phyloP scores from a whole-genome alignment of 371 early-diverging fungal genomes.

The Chytridiales sp. region DNA sequence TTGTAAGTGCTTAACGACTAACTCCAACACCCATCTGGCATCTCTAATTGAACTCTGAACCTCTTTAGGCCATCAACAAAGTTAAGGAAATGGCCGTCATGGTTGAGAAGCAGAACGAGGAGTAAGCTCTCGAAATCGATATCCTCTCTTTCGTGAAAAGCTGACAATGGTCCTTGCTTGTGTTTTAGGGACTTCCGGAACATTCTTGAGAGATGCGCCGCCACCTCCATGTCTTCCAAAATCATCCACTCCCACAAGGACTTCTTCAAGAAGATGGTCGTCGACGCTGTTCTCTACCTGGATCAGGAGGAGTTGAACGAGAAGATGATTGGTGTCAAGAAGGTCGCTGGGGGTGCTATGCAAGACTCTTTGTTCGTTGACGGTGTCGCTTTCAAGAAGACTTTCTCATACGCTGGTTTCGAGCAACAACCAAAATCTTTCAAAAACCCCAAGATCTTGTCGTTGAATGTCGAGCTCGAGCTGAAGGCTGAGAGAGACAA shows the following conservation, averaged over 20 bases:
- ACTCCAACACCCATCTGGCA: neutral
- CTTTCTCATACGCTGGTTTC: conserved; percentile 99
- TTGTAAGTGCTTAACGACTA: conserved; percentile 44
- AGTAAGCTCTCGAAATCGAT: conserved; percentile 46
- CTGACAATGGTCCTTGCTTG: neutral
- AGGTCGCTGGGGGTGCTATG: conserved; percentile 98
- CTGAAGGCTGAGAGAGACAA: conserved; percentile 99
- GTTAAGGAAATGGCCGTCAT: conserved; percentile 82
- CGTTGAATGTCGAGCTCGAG: conserved; percentile 98
- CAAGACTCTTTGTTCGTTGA: conserved; percentile 95
- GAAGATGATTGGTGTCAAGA: conserved; percentile 96
- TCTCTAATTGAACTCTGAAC: neutral
- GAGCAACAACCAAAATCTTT: conserved; percentile 99
- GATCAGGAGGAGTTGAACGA: conserved; percentile 92
- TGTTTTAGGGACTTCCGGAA: conserved; percentile 75
- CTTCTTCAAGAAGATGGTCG: conserved; percentile 98
- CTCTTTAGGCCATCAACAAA: conserved; percentile 72
- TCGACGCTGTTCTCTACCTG: conserved; percentile 92
- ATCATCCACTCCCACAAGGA: conserved; percentile 96
- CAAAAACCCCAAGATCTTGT: conserved; percentile 90
- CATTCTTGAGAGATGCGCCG: conserved; percentile 93
- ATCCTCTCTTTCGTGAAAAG: neutral
- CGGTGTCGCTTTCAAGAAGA: conserved; percentile 99
- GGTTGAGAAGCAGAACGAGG: conserved; percentile 72
- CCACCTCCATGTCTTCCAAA: conserved; percentile 98